Percentiles rank a stretch among this genome's conserved stretches.
Conservation (phyloP, 2,329 filamentous ascomycete species). For the Phialophora macrospora region DNA sequence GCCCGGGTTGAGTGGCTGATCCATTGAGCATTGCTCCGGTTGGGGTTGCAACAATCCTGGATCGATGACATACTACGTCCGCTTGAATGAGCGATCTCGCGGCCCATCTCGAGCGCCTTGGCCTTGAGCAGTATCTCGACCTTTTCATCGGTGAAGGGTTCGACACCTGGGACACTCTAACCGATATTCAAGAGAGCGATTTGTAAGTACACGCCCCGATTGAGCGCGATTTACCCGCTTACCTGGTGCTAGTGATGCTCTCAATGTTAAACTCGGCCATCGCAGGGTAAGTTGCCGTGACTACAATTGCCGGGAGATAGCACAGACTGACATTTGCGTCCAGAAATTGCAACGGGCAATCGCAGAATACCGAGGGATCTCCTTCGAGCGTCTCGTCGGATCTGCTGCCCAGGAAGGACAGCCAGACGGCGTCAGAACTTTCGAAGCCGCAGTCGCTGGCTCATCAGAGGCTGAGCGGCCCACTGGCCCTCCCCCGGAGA, state of each 20-base stretch:
- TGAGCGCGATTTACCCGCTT: slow-evolving; percentile 8
- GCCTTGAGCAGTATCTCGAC: slow-evolving; percentile 76
- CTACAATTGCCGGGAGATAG: neutral
- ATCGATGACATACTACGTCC: slow-evolving; percentile 29
- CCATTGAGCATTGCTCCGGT: slow-evolving; percentile 9
- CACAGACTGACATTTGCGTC: slow-evolving; percentile 20
- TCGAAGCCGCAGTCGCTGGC: slow-evolving; percentile 39
- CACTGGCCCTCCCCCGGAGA: slow-evolving; percentile 26
- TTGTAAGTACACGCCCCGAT: slow-evolving; percentile 59
- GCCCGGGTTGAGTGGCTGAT: slow-evolving; percentile 27
- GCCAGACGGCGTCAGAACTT: slow-evolving; percentile 47
- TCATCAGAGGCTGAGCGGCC: slow-evolving; percentile 22
- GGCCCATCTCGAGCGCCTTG: slow-evolving; percentile 72
- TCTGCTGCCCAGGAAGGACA: slow-evolving; percentile 45
- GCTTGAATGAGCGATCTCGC: slow-evolving; percentile 67
- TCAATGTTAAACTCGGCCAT: slow-evolving; percentile 80
- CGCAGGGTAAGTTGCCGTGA: slow-evolving; percentile 66
- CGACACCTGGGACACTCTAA: slow-evolving; percentile 80
- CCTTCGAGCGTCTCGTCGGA: slow-evolving; percentile 52
- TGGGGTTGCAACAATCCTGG: slow-evolving; percentile 10
- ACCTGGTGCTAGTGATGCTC: slow-evolving; percentile 61
- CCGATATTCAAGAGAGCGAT: slow-evolving; percentile 84
- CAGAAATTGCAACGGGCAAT: slow-evolving; percentile 85
- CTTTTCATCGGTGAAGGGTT: slow-evolving; percentile 78
- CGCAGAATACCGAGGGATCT: slow-evolving; percentile 70